Percentiles rank a stretch among this genome's conserved stretches.
Evolutionary conservation across 768 basidiomycete species (phyloP).

Genomic region (Calocybe gangraenosa): DNA sequence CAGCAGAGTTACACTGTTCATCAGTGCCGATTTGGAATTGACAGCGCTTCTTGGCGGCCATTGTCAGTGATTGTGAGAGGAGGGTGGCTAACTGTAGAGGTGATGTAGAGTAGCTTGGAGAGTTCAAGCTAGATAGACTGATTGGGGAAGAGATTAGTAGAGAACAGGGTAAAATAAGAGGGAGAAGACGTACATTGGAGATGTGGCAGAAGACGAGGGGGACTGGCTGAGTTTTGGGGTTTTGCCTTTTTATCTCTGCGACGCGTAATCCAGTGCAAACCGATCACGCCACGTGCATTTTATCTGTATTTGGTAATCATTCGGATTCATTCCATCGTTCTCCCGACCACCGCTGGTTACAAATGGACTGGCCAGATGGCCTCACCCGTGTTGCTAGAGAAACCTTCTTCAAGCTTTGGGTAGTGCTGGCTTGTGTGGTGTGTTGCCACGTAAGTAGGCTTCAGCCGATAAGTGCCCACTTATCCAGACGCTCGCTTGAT

Average conservation of each 20-base stretch:
- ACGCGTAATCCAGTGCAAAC: constrained; percentile 32
- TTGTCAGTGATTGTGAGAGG: constrained; percentile 24
- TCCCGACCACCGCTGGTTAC: no score
- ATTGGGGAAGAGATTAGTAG: not conserved
- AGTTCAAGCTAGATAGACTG: not conserved
- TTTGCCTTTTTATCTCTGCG: constrained; percentile 17
- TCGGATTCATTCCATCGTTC: not conserved
- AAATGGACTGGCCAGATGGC: no score
- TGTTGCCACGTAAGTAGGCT: no score
- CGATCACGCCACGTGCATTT: constrained; percentile 18
- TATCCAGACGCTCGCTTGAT: no score
- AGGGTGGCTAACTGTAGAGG: not conserved
- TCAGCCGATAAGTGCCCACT: no score
- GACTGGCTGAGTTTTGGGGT: not conserved
- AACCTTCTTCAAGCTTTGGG: no score
- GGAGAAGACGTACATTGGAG: not conserved
- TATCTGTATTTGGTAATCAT: constrained; percentile 6
- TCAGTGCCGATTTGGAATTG: constrained; percentile 53
- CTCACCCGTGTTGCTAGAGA: no score
- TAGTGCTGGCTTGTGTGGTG: no score
- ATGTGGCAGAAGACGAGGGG: constrained; percentile 8
- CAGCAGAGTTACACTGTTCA: constrained; percentile 70
- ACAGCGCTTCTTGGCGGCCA: constrained; percentile 88
- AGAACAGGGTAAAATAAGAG: constrained; percentile 6
- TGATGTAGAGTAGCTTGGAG: not conserved